Conservation (phyloP, 176 grass and related monocot genomes). For the Phragmites australis region DNA sequence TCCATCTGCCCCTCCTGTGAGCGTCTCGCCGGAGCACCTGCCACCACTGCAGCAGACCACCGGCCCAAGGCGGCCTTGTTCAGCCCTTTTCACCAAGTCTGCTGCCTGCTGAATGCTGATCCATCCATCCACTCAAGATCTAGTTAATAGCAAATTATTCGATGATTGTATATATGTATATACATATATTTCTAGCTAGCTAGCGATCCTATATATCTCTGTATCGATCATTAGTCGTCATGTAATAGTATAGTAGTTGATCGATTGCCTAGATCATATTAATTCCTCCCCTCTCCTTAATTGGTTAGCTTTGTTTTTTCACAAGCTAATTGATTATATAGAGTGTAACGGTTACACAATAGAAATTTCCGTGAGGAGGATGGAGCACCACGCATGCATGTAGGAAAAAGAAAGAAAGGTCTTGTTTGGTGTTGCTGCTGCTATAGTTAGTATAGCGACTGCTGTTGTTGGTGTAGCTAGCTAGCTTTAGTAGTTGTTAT, state of each 20-base stretch:
- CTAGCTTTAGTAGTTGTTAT: conserved; percentile 3
- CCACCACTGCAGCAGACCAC: neutral
- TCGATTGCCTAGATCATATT: conserved; percentile 3
- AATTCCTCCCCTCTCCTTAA: neutral
- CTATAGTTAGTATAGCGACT: neutral
- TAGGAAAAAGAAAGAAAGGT: neutral
- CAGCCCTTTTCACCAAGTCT: conserved; percentile 41
- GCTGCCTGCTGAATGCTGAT: conserved; percentile 41
- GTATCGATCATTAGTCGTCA: neutral
- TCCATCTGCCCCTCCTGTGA: conserved; percentile 70
- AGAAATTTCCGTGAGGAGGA: conserved; percentile 49
- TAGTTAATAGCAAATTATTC: neutral
- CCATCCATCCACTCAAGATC: neutral
- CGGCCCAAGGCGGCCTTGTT: conserved; percentile 14
- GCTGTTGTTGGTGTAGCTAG: conserved; percentile 4
- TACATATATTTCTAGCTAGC: conserved; percentile 14
- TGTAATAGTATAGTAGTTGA: conserved; percentile 2
- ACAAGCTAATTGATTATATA: conserved; percentile 28
- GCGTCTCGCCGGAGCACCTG: neutral
- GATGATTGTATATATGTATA: neutral
- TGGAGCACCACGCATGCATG: conserved; percentile 18
- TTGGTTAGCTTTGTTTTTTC: conserved; percentile 50
- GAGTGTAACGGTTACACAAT: too few species aligned
- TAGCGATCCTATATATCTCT: neutral
- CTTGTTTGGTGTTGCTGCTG: conserved; percentile 9